Evolutionary conservation across 2,329 filamentous ascomycete genomes (phyloP).

Genomic region (Capronia coronata): DNA sequence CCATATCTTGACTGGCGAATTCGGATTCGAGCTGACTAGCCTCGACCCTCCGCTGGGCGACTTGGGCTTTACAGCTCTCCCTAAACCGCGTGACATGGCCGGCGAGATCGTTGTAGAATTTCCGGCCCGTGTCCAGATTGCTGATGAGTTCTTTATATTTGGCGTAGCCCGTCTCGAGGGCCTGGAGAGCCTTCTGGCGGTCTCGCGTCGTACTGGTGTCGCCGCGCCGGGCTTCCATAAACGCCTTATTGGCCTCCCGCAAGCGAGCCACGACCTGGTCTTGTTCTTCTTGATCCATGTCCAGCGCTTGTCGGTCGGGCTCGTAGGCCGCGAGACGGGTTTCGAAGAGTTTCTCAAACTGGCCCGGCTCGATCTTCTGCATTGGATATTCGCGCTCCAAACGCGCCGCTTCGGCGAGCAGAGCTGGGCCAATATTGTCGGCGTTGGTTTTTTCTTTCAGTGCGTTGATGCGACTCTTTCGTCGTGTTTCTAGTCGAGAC

Average conservation of each 20-base stretch:
- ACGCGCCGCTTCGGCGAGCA: constrained; percentile 74
- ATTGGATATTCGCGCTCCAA: constrained; percentile 81
- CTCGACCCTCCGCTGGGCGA: constrained; percentile 72
- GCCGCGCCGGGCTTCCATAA: constrained; percentile 63
- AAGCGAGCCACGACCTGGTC: constrained; percentile 63
- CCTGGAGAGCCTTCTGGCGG: constrained; percentile 78
- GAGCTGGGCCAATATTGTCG: constrained; percentile 79
- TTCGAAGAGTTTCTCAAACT: constrained; percentile 90
- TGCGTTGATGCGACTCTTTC: constrained; percentile 71
- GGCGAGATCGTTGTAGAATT: constrained; percentile 94
- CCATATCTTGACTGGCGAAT: constrained; percentile 52
- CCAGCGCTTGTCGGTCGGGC: constrained; percentile 63
- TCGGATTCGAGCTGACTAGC: constrained; percentile 72
- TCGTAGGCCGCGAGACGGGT: constrained; percentile 75
- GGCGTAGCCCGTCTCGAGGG: constrained; percentile 81
- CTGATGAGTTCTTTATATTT: constrained; percentile 95
- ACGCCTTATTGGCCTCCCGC: constrained; percentile 68
- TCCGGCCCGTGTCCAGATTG: constrained; percentile 83
- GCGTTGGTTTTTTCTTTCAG: constrained; percentile 71
- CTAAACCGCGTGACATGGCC: constrained; percentile 80
- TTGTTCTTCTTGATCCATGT: constrained; percentile 69
- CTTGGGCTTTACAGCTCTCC: constrained; percentile 72
- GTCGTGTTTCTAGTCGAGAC: constrained; percentile 70
- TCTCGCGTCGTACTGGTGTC: constrained; percentile 57
- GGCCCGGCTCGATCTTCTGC: constrained; percentile 74